Percentiles rank a stretch among this genome's conserved stretches.
Evolutionary conservation across 1,284 basidiomycete species (phyloP).

Genomic region (Ustilago esculenta): DNA sequence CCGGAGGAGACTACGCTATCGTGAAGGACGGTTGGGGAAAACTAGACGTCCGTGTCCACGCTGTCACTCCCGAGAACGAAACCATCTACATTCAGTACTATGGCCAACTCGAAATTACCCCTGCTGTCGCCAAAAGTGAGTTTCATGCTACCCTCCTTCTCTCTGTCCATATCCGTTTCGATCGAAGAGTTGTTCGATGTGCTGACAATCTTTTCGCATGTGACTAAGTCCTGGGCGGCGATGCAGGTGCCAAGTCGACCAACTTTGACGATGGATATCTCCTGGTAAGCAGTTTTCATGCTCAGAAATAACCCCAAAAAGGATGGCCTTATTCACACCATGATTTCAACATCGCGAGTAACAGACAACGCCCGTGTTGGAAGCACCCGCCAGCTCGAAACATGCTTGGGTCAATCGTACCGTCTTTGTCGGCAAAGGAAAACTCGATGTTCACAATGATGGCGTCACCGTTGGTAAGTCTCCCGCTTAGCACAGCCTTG

Average conservation of each 20-base stretch:
- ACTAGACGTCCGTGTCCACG: constrained; percentile 41
- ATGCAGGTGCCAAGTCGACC: constrained; percentile 23
- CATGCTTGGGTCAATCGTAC: constrained; percentile 45
- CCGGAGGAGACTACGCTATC: constrained; percentile 40
- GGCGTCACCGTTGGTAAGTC: constrained; percentile 31
- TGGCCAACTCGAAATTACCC: constrained; percentile 33
- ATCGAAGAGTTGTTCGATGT: no score
- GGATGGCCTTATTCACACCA: no score
- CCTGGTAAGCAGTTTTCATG: constrained; percentile 18
- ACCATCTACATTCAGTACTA: constrained; percentile 39
- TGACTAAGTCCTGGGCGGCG: constrained; percentile 23
- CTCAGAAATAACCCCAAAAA: no score
- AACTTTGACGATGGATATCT: constrained; percentile 40
- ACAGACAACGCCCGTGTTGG: constrained; percentile 33
- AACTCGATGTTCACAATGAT: constrained; percentile 13
- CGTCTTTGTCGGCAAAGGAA: constrained; percentile 42
- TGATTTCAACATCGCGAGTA: no score
- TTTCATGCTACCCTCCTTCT: background rate
- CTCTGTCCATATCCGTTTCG: no score
- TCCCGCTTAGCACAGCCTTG: no score
- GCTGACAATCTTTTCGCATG: background rate
- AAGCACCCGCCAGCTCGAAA: constrained; percentile 31
- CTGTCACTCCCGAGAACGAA: constrained; percentile 27
- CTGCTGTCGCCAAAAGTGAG: constrained; percentile 28
- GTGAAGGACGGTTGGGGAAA: constrained; percentile 41